Evolutionary conservation across 192 early-diverging fungal genomes (phyloP), one percentile per base, ranked within the genome.

Genomic region (Lobosporangium transversale): DNA sequence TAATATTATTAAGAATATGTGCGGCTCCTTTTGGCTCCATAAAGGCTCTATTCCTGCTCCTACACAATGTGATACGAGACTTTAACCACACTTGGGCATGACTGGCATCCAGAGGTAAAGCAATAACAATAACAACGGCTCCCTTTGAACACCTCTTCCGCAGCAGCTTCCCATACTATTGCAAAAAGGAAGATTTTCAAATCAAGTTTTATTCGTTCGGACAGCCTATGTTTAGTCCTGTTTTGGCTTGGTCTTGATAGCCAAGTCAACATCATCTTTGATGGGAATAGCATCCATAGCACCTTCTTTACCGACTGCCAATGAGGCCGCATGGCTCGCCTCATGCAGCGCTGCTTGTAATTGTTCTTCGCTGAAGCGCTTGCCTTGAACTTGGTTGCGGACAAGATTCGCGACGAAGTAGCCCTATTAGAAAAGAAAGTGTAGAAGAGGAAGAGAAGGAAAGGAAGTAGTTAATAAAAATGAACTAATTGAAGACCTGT

Each of bases 221-320:
- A n/a, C n/a, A n/a, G n/a, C n/a, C n/a, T 17, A 48, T 48, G 37
- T 44, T 31, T 59, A 73, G 3, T 73, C 62, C 0, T 51, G 20
- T 23, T 70, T 62, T 10, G 40, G 18, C 36, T 62, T 70, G 43
- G 20, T 45, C 5, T 30, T 24, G 4, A 76, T 67, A 17, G 64
- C 64, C n/a, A 27, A 7, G 20, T 81, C 80, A 21, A 88, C 87
- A 26, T 84, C 78, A 27, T 44, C 64, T 30, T 82, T 66, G 20
- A 76, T 29, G 45, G 92, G 92, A 24, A 92, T 85, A 29, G 88
- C 87, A 23, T 80, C 80, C 85, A 91, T 90, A 18, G 92, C 85
- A 3, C 92, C 92, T 23, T 84, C 79, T 15, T 58, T 78, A 66
- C 88, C 81, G 9, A 92, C 92, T 35, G 89, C 75, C 57, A 94